A percentile compares a stretch with the other conserved stretches of the same genome.
phyloP scores from a whole-genome alignment of 1,284 basidiomycete genomes.

The Calocybe gambosa region DNA sequence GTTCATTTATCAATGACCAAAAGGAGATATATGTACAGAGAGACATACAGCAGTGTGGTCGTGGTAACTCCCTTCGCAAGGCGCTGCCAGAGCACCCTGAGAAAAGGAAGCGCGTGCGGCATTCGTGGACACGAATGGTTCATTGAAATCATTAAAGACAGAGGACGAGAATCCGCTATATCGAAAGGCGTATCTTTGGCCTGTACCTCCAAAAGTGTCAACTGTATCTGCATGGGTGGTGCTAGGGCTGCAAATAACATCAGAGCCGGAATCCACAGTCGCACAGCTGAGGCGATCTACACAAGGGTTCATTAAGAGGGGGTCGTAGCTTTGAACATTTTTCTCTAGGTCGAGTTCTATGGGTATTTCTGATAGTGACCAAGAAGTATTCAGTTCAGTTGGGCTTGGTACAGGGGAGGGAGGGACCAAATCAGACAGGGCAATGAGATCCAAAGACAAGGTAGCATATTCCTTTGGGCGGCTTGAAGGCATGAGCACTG shows the following conservation, averaged over 20 bases:
- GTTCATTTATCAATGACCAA: neutral
- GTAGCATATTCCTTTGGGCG: constrained; percentile 15
- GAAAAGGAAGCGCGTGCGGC: neutral
- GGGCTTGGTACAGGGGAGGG: constrained; percentile 44
- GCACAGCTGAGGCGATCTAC: neutral
- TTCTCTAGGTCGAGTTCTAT: constrained; percentile 30
- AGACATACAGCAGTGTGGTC: neutral
- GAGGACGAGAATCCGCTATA: neutral
- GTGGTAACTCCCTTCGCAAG: neutral
- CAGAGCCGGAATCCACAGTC: neutral
- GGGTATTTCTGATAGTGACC: constrained; percentile 50
- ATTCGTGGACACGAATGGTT: neutral
- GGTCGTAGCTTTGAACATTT: constrained; percentile 2
- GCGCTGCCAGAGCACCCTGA: neutral
- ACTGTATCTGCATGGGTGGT: constrained; percentile 9
- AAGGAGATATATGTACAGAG: neutral
- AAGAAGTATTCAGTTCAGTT: constrained; percentile 30
- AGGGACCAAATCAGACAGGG: constrained; percentile 36
- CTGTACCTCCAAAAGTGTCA: constrained; percentile 23
- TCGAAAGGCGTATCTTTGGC: constrained; percentile 8
- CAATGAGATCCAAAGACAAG: constrained; percentile 31
- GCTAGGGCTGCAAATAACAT: constrained; percentile 11
- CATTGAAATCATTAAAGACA: neutral
- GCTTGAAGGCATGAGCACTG: constrained; percentile 1
- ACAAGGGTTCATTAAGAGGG: neutral